Base-by-base conservation (phyloP, 208 protist species). In the Borovskyia barvae region DNA sequence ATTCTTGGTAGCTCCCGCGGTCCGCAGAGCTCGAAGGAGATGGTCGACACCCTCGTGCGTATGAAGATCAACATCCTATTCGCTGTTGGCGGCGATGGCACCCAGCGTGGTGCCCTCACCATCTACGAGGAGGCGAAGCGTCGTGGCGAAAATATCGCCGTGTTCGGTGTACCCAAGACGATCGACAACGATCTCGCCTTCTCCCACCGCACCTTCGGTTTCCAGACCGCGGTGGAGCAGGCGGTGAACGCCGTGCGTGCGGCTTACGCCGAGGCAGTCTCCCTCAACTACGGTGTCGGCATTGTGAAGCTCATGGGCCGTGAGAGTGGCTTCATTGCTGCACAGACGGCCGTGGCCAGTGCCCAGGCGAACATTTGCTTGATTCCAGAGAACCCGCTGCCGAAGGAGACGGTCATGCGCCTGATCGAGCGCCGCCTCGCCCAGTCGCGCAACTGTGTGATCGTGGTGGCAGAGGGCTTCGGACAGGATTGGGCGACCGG, bases 261-360 rank as follows among this genome's bases (percentile, higher is more conserved):
- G 17, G 95, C 93, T 20, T 93, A 97, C 73, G 85, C 87, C 12
- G 94, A 97, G 79, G 92, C 94, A 15, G 68, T 80, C 36, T 92
- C 83, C 17, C 74, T 85, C 46, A 82, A 82, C 62, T 94, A 97
- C 74, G 94, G 93, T 63, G 77, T 98, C 32, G 91, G 93, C 36
- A 85, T 98, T 55, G 96, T 98, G 51, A 97, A 97, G 80, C 77
- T 98, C 19, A 98, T 98, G 96, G 96, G 96, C 15, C 82, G 94
- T 20, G 82, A 97, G 64, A 90, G 86, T 33, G 96, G 96, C 42
- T 98, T 98, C 75, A 97, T 98, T 56, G 93, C 96, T 4, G 80
- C 85, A 5, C 78, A 98, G 66, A 89, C 94, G 20, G 73, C 94
- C n/a, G 78, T 98, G 28, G 85, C 93, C 26, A 92, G 76, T 46